Evolutionary conservation across 2,329 filamentous ascomycete species (phyloP).

Genomic region (Boeremia lycopersici): DNA sequence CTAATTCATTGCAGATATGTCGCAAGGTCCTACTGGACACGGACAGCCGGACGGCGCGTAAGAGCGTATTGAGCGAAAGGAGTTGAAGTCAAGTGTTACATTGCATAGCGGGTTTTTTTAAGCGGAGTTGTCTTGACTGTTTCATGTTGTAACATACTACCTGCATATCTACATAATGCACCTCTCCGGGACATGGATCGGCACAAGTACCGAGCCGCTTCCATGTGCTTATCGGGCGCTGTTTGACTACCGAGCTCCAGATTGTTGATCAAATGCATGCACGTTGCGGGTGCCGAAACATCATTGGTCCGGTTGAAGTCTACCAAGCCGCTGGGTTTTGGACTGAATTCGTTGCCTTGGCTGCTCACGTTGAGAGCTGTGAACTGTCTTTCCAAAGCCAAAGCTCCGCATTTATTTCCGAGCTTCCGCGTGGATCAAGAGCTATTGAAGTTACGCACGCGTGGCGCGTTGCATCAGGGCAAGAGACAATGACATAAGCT

Average conservation of each 20-base stretch:
- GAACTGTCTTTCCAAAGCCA: background rate
- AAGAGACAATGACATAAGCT: no score
- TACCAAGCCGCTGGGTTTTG: background rate
- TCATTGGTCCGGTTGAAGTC: conserved; percentile 1
- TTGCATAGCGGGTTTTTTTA: conserved; percentile 2
- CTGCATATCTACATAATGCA: background rate
- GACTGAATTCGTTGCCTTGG: background rate
- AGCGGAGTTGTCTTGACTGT: background rate
- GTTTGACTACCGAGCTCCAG: no score
- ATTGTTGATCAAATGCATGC: background rate
- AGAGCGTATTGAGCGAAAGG: background rate
- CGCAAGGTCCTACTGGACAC: conserved; percentile 34
- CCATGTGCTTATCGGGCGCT: background rate
- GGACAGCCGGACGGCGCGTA: conserved; percentile 18
- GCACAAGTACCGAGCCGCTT: background rate
- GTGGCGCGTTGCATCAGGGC: background rate
- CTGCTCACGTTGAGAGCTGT: background rate
- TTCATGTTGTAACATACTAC: background rate
- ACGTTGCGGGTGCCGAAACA: background rate
- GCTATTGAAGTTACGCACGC: background rate
- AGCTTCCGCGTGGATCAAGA: background rate
- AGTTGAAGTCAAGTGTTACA: background rate
- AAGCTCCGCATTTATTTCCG: conserved; percentile 7
- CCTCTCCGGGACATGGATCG: background rate
- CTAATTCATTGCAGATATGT: conserved; percentile 28